Evolutionary conservation across 306 rosid species (phyloP), one percentile per base, ranked within the genome.

Genomic region (Sesbania bispinosa): DNA sequence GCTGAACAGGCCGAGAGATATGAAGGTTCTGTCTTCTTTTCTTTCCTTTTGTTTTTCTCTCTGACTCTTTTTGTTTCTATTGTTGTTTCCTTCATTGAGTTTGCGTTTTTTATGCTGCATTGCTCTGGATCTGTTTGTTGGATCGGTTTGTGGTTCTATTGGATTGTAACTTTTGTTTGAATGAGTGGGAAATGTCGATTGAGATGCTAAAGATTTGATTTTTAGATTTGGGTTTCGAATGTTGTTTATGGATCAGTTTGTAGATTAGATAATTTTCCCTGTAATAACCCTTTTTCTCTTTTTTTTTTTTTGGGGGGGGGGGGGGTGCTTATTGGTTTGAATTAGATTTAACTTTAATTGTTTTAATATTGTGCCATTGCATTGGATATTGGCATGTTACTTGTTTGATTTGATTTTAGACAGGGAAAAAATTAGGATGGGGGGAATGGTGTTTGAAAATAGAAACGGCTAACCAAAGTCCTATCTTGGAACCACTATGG

Each of bases 1-100:
- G 85, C 98, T 26, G 98, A 93, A 55, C 98, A 93, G 77, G 98
- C 98, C 51, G 98, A 93, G 77, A 88, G 98, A 77, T 93, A 93
- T 58, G 98, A 93, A 70, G 98, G 98, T 82, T 10, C 21, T n/a
- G n/a, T n/a, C n/a, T n/a, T n/a, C n/a, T n/a, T n/a, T n/a, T n/a
- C n/a, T n/a, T 26, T 2, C 0, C 2, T 27, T 11, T 13, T 36
- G 26, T 6, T 36, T 10, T 26, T 20, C 10, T 4, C 1, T 7
- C 4, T 32, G 38, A 32, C 8, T 36, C 42, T 14, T 27, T 19
- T 27, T 19, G 0, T 35, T 27, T 16, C 14, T 48, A 2, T 50
- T 27, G 7, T 59, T 16, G 39, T 41, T 45, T 24, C 6, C 7
- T 33, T 20, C 0, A 4, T 45, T 18, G n/a, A 54, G 15, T 48